Conservation (phyloP, 192 early-diverging fungal genomes). For the Allomyces macrogynus region DNA sequence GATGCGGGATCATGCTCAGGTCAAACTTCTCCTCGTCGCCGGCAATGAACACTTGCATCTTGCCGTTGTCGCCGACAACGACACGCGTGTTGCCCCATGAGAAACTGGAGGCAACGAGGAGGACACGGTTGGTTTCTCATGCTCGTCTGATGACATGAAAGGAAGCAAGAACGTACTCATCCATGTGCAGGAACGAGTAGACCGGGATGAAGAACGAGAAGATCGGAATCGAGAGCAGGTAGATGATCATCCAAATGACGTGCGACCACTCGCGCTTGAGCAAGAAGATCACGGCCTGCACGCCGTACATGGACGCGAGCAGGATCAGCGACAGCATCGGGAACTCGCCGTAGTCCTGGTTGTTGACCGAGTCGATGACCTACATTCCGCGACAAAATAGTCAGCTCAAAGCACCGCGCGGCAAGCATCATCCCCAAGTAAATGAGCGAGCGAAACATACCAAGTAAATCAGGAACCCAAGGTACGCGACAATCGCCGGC, state of each 20-base stretch:
- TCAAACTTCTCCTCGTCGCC: conserved; percentile 66
- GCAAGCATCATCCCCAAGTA: too few relatives aligned
- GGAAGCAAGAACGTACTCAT: conserved; percentile 25
- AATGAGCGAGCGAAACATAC: conserved; percentile 5
- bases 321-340: conserved; percentile 62
- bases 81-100: conserved; percentile 93
- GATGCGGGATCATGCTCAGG: conserved; percentile 61
- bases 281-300: conserved; percentile 69
- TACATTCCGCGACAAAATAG: too few relatives aligned
- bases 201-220: conserved; percentile 80
- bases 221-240: conserved; percentile 75
- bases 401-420: too few relatives aligned
- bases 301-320: conserved; percentile 64
- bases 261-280: conserved; percentile 40
- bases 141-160: too few relatives aligned
- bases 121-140: too few relatives aligned
- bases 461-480: conserved; percentile 52
- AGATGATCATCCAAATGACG: conserved; percentile 53
- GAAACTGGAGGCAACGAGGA: conserved; percentile 19
- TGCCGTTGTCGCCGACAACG: conserved; percentile 47
- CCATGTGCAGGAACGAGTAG: conserved; percentile 97
- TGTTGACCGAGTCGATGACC: not conserved
- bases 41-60: conserved; percentile 31
- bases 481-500: conserved; percentile 64
- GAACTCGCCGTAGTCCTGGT: conserved; percentile 18